These are phyloP conservation scores for Epichloe sylvatica DNA, from an alignment of 2,329 filamentous ascomycete genomes.

Conservation along the genomic window DNA sequence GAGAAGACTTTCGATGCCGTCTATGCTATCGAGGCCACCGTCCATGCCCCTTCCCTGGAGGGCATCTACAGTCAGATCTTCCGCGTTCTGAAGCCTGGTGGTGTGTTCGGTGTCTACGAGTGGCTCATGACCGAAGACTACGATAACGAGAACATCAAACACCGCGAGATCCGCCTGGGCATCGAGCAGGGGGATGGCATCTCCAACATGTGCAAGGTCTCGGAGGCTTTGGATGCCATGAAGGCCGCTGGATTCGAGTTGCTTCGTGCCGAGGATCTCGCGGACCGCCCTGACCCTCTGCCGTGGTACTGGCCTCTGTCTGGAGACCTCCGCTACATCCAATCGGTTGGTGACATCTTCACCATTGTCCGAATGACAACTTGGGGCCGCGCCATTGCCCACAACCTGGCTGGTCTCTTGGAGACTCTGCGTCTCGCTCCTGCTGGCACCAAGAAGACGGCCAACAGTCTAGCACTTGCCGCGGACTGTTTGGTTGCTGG, in stretches of 20 bases:
- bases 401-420: constrained; percentile 62
- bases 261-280: constrained; percentile 73
- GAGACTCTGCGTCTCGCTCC: constrained; percentile 67
- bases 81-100: constrained; percentile 89
- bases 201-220: constrained; percentile 87
- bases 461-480: constrained; percentile 69
- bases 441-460: constrained; percentile 82
- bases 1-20: constrained; percentile 88
- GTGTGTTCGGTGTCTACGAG: constrained; percentile 93
- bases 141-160: constrained; percentile 73
- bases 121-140: constrained; percentile 98
- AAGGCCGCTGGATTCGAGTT: constrained; percentile 78
- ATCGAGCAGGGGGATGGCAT: constrained; percentile 93
- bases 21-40: constrained; percentile 94
- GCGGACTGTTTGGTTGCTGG: constrained; percentile 79
- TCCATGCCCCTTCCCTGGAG: constrained; percentile 80
- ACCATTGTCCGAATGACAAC: constrained; percentile 84
- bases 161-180: constrained; percentile 80
- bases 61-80: constrained; percentile 92
- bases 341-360: constrained; percentile 63
- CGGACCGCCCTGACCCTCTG: constrained; percentile 56
- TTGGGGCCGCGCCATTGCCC: constrained; percentile 59
- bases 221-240: constrained; percentile 70
- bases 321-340: constrained; percentile 72
- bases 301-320: constrained; percentile 94